Base-by-base conservation (phyloP, 2,329 filamentous ascomycete genomes). In the Colletotrichum liriopes region DNA sequence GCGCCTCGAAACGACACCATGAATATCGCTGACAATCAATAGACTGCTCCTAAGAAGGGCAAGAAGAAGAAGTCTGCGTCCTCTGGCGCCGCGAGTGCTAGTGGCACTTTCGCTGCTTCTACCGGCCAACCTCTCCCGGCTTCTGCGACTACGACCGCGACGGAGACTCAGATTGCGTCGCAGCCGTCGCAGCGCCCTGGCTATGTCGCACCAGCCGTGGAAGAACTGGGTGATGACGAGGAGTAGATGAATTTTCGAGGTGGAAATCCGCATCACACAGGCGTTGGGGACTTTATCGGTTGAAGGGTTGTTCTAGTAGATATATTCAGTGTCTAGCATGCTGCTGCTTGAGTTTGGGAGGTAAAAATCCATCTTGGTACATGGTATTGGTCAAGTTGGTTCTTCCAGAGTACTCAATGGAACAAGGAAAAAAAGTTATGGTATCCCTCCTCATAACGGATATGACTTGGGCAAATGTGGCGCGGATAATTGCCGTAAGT, bases 131-230 rank as follows among this genome's bases (percentile, higher is more conserved):
- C 85, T 41, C 81, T 83, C 32, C 87, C 88, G 2, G 84, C 88
- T 20, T 83, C 83, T 12, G 89, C 89, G 11, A 89, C 84, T 8
- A 90, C 88, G 0, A 90, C 88, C 16, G 88, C 86, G 14, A 90
- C 88, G 3, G 84, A 85, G 55, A 90, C 88, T 0, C 86, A 89
- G 74, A 79, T 90, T 63, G 82, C 84, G 51, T 86, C 86, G 6
- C 83, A 79, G 16, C 79, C 77, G 20, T 77, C 82, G 23, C 82
- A 84, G 75, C 82, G 83, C 58, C 76, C 77, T 41, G 77, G 75
- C 1, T 90, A 90, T 65, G 81, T 83, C 39, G 85, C 88, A 35
- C 89, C 89, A 29, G 85, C 80, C 65, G 88, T 90, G 20, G 81
- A 89, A 77, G 85, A 91, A 81, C 79, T 89, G 73, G 81, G 82